Base-by-base conservation (phyloP, 2,329 filamentous ascomycete genomes). In the Aspergillus pseudonomiae region DNA sequence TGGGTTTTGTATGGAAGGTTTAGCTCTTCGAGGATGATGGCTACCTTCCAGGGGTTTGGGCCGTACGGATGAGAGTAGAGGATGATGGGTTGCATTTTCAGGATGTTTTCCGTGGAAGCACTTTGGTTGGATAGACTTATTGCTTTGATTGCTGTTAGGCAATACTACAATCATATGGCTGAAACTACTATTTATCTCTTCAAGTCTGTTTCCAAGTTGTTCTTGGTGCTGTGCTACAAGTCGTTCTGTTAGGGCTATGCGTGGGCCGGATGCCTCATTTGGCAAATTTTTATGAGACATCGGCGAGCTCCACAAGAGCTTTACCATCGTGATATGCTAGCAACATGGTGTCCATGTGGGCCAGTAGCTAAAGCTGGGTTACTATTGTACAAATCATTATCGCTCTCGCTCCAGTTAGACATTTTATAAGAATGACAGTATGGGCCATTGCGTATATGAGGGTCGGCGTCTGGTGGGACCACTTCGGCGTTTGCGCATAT, bases 41-140 rank as follows among this genome's bases (percentile, higher is more conserved):
- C 70, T n/a, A 74, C 73, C 56, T 74, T 72, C 65, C 67, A 59
- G 7, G 69, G 70, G 50, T 71, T 71, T n/a, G 70, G 69, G n/a
- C 64, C 66, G 32, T 34, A 34, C 0, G 28, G 50, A 30, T 54
- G 50, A 19, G 30, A 36, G 30, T 54, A 21, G 50, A 54, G 50
- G 30, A 26, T 54, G 10, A 54, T 36, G 26, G 50, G 30, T 11
- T 34, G 50, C 50, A 54, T 54, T 36, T n/a, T 36, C n/a, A 6
- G 11, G 6, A 14, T 24, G 14, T n/a, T 28, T 54, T 54, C 2
- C 0, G 16, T 4, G 10, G 14, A 28, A 7, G 6, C 14, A 3
- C 0, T 5, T 2, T 16, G 9, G 0, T 26, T 16, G 6, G 2
- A 10, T 14, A 19, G 7, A n/a, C 10, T 16, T 32, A n/a, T 12